A percentile compares a stretch with the other conserved stretches of the same genome.
phyloP scores from a whole-genome alignment of 306 rosid species.

The Glycine soja region DNA sequence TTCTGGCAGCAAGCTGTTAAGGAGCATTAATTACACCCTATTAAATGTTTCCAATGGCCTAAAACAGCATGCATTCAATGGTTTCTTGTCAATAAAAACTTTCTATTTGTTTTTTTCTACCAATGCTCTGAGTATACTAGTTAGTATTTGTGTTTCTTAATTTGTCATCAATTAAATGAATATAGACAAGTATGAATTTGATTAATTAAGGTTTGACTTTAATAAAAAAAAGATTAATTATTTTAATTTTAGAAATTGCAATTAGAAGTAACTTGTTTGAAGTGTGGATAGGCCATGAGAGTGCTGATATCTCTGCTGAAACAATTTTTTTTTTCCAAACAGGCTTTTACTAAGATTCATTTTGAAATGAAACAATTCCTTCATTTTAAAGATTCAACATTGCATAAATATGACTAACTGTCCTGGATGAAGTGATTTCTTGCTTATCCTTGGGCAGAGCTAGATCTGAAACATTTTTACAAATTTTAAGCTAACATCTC shows the following conservation, averaged over 20 bases:
- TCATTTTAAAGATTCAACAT: constrained; percentile 1
- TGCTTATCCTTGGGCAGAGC: constrained; percentile 6
- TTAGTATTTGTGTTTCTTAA: not conserved
- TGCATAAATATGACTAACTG: not conserved
- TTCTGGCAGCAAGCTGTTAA: not conserved
- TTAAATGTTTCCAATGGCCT: not conserved
- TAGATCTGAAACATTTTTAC: not conserved
- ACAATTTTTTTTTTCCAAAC: not conserved
- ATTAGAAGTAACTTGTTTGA: not conserved
- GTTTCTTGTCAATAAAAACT: not conserved
- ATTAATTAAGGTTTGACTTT: not conserved
- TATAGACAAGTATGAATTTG: not conserved
- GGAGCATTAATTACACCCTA: not conserved
- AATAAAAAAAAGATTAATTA: no score
- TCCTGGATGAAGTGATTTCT: constrained; percentile 9
- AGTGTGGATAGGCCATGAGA: not conserved
- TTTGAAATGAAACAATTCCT: not conserved
- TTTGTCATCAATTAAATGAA: constrained; percentile 5
- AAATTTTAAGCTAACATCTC: constrained; percentile 2
- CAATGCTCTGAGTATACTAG: not conserved
- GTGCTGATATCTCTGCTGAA: not conserved
- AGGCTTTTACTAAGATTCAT: not conserved
- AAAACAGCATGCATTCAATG: not conserved
- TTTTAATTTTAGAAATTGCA: not conserved
- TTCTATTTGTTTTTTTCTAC: not conserved